Percentiles rank a stretch among this genome's conserved stretches.
phyloP scores from a whole-genome alignment of 352 stramenopile species.

The Phytopythium boreale region DNA sequence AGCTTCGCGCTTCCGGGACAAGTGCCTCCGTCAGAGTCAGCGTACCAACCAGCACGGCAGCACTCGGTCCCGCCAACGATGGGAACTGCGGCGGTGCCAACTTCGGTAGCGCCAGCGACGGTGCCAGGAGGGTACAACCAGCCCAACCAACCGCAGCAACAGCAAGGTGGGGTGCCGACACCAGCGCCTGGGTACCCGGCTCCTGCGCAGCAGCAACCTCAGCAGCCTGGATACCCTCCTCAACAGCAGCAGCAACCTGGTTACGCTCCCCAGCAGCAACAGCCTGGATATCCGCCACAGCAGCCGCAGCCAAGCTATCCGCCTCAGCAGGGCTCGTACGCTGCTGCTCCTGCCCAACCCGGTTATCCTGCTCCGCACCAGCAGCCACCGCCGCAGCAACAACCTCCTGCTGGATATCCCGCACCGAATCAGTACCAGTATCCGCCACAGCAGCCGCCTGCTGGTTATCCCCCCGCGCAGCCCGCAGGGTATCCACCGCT shows the following conservation, averaged over 20 bases:
- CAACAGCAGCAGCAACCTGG: conserved; percentile 21
- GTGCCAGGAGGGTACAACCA: conserved; percentile 14
- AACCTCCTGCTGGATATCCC: conserved; percentile 12
- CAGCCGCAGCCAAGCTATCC: conserved; percentile 25
- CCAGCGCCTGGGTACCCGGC: conserved; percentile 15
- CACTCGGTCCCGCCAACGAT: not conserved
- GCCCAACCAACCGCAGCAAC: conserved; percentile 10
- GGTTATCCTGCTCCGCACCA: conserved; percentile 17
- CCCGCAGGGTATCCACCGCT: conserved; percentile 16
- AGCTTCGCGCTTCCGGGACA: not conserved
- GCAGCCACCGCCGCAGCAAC: conserved; percentile 1
- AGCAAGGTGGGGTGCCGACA: conserved; percentile 12
- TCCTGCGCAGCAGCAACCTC: not conserved
- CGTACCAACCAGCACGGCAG: not conserved
- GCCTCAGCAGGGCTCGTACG: conserved; percentile 12
- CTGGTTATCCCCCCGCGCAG: conserved; percentile 18
- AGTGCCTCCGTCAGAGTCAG: not conserved
- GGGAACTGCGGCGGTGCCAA: not conserved
- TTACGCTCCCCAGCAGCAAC: conserved; percentile 17
- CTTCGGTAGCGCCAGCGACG: conserved; percentile 9
- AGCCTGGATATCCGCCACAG: conserved; percentile 22
- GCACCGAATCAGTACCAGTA: conserved; percentile 13
- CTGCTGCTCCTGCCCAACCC: not conserved
- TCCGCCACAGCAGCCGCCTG: conserved; percentile 16
- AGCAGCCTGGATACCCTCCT: conserved; percentile 23